Evolutionary conservation across 768 basidiomycete species (phyloP), one percentile per base, ranked within the genome.

Genomic region (Phylloporus arenicola): DNA sequence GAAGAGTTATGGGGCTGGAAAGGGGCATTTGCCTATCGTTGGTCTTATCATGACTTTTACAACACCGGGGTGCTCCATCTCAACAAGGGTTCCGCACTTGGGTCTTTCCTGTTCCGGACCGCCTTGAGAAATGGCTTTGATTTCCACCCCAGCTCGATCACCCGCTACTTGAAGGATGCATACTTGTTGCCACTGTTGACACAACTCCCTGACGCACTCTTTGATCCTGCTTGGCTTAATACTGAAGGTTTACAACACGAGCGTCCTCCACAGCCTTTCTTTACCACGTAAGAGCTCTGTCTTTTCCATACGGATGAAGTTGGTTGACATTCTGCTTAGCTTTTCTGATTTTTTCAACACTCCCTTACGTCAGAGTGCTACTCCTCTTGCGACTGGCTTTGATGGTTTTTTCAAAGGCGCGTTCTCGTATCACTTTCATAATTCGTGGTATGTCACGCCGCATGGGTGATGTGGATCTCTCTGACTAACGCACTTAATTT

Each of bases 101-200:
- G 89, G 10, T 83, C 84, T 50, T 92, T 94, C 73, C 70, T 97
- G 31, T 94, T 97, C 80, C 79, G 90, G 38, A 93, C 94, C 3
- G 92, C 92, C 7, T 67, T 96, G 61, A 88, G 85, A 73, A 95
- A 95, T 55, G 86, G 84, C 0, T 72, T 96, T 49, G 92, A 95
- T 69, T 95, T 96, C 75, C 93, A 97, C 61, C 92, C 94, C 0
- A 92, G 92, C 88, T 89, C 88, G 14, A 84, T 96, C 14, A 84
- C 86, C 11, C 38, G 38, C 38, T 39, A 39, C 38, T 22, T 39
- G 38, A 39, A 39, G 38, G 38, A 39, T 56, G 88, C 91, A 0
- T 75, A 81, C 51, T 60, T 95, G 31, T 88, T 92, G 46, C 81
- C 79, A 0, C 64, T 95, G 34, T 71, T 96, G 22, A 74, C 90